Conservation (phyloP, 2,329 filamentous ascomycete species). For the Colletotrichum liaoningense region DNA sequence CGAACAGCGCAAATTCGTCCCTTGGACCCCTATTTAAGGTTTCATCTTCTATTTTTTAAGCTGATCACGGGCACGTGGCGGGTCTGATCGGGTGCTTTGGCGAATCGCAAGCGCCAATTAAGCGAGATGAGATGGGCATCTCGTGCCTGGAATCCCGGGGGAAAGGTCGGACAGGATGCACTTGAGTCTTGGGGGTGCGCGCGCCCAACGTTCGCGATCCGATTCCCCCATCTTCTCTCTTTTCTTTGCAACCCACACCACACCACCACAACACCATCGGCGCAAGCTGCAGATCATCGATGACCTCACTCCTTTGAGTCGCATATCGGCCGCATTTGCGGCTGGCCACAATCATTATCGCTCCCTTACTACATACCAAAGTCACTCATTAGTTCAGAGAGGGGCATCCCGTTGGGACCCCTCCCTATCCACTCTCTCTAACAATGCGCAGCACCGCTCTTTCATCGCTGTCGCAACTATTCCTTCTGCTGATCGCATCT, state of each 20-base stretch:
- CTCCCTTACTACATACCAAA: not conserved
- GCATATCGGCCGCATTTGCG: slow-evolving; percentile 29
- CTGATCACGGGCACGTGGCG: slow-evolving; percentile 20
- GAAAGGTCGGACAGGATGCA: not conserved
- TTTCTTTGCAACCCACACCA: slow-evolving; percentile 19
- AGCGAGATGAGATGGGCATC: slow-evolving; percentile 19
- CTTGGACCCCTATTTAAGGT: slow-evolving; percentile 21
- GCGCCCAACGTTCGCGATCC: slow-evolving; percentile 4
- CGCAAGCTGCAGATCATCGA: slow-evolving; percentile 25
- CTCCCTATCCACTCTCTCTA: slow-evolving; percentile 15
- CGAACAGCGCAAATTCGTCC: not conserved
- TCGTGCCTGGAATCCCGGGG: slow-evolving; percentile 6
- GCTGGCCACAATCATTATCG: slow-evolving; percentile 30
- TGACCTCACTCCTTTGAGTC: slow-evolving; percentile 31
- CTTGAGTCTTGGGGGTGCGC: not conserved
- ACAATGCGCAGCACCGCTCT: slow-evolving; percentile 24
- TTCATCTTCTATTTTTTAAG: not conserved
- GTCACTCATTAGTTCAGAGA: slow-evolving; percentile 9
- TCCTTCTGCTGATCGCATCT: not conserved
- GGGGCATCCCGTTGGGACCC: not conserved
- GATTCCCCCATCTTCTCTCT: not conserved
- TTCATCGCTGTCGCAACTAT: slow-evolving; percentile 21
- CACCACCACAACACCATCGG: slow-evolving; percentile 3
- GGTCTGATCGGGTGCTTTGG: slow-evolving; percentile 5
- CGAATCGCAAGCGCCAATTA: slow-evolving; percentile 19